phyloP scores from a whole-genome alignment of 768 basidiomycete species.

The Pseudohyphozyma bogoriensis region DNA sequence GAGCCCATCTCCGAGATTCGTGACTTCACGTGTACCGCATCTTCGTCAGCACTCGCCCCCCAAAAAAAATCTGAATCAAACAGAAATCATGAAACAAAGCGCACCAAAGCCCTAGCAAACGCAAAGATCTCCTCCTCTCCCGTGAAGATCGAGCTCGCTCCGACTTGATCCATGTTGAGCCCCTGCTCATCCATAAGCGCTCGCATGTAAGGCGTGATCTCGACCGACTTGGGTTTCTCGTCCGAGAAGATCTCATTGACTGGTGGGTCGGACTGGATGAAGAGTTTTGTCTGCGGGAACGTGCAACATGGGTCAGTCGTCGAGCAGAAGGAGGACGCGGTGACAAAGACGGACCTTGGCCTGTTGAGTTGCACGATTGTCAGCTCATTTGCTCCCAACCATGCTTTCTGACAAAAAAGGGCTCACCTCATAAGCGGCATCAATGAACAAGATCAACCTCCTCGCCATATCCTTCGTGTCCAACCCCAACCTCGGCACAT shows the following conservation, averaged over 20 bases:
- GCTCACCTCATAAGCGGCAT: slow-evolving; percentile 49
- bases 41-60: no score
- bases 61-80: no score
- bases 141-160: slow-evolving; percentile 78
- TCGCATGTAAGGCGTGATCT: slow-evolving; percentile 66
- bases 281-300: slow-evolving; percentile 65
- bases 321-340: neutral
- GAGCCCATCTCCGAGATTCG: no score
- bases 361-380: neutral
- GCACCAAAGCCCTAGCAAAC: slow-evolving; percentile 66
- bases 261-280: slow-evolving; percentile 84
- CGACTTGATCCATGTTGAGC: slow-evolving; percentile 62
- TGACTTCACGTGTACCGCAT: no score
- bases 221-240: slow-evolving; percentile 37
- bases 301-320: neutral
- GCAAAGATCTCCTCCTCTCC: slow-evolving; percentile 97
- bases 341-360: neutral
- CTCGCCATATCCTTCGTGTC: slow-evolving; percentile 77
- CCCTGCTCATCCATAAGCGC: slow-evolving; percentile 94
- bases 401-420: no score
- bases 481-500: slow-evolving; percentile 80
- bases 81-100: slow-evolving; percentile 8
- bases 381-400: no score
- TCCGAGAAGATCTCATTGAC: slow-evolving; percentile 83
- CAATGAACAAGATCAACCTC: slow-evolving; percentile 94